Evolutionary conservation across 2,329 filamentous ascomycete species (phyloP).

Genomic region (Hymenoscyphus albidus): DNA sequence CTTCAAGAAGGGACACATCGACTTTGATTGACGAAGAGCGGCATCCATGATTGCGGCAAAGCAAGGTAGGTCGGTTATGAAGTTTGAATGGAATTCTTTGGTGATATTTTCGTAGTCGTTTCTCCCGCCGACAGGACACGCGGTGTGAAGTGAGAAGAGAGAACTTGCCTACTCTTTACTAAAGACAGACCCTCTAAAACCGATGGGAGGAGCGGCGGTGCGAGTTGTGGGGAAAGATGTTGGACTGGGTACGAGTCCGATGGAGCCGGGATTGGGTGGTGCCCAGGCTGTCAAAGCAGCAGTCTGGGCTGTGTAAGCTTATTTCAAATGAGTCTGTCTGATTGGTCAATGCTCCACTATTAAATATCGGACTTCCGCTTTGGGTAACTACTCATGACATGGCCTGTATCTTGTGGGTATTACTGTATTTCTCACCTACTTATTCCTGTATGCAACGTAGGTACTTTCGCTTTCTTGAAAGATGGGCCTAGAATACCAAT

Average conservation of each 20-base stretch:
- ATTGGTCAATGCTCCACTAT: not conserved
- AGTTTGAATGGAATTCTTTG: not conserved
- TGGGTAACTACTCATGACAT: not conserved
- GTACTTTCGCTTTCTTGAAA: no score
- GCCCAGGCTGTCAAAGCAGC: not conserved
- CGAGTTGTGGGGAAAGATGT: not conserved
- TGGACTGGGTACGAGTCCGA: not conserved
- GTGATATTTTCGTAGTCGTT: not conserved
- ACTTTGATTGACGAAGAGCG: constrained; percentile 89
- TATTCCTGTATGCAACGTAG: no score
- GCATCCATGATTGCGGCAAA: constrained; percentile 68
- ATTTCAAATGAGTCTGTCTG: not conserved
- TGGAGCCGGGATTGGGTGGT: not conserved
- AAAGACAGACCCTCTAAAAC: not conserved
- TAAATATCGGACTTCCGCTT: not conserved
- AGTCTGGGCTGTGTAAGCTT: not conserved
- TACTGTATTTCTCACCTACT: no score
- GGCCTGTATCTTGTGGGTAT: not conserved
- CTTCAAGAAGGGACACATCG: constrained; percentile 96
- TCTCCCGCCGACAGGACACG: not conserved
- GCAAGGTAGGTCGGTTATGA: not conserved
- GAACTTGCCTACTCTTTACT: not conserved
- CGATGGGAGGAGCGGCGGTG: not conserved
- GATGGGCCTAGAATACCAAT: no score
- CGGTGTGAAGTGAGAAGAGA: not conserved